Evolutionary conservation across 169 alveolate genomes (phyloP), one percentile per base, ranked within the genome.

Genomic region (Plasmodium coatneyi): DNA sequence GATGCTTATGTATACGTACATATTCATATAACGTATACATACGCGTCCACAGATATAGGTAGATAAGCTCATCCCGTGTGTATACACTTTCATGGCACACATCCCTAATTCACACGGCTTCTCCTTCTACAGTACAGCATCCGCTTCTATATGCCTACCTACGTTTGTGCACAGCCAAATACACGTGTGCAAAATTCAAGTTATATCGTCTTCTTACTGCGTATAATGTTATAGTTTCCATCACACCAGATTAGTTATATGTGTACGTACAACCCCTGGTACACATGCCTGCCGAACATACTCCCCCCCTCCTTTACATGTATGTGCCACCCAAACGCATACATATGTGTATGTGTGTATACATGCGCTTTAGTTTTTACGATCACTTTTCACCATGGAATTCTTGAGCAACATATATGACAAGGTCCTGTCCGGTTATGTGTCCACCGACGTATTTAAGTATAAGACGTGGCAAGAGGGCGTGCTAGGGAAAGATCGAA

Each of bases 401-500:
- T 86, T 74, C 86, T 39, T 86, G 41, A 78, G 93, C 32, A 86
- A 86, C 71, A 86, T 86, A 70, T 86, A 86, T 86, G 93, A 86
- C 54, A 86, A 86, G 56, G 93, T 86, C 56, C 60, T 86, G 80
- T 86, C 93, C n/a, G 93, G 93, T 28, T 86, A 86, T 86, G 84
- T 86, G 70, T 86, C 60, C 60, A 70, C 86, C 19, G 86, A 86
- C 16, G 93, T 86, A 54, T 86, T 86, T 36, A 86, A 41, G 52
- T 86, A 86, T 86, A 86, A 86, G 71, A 22, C 82, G 19, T 86
- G 93, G 93, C 82, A 76, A 76, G 93, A 86, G 30, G 80, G 80
- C 2, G 25, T 86, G n/a, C 43, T 86, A 74, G 93, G 93, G n/a
- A 86, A 86, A 25, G 84, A 86, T 16, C 19, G 14, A 74, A 74